Evolutionary conservation across 164 flowering plant species (phyloP).

Genomic region (Nymphaea thermarum): DNA sequence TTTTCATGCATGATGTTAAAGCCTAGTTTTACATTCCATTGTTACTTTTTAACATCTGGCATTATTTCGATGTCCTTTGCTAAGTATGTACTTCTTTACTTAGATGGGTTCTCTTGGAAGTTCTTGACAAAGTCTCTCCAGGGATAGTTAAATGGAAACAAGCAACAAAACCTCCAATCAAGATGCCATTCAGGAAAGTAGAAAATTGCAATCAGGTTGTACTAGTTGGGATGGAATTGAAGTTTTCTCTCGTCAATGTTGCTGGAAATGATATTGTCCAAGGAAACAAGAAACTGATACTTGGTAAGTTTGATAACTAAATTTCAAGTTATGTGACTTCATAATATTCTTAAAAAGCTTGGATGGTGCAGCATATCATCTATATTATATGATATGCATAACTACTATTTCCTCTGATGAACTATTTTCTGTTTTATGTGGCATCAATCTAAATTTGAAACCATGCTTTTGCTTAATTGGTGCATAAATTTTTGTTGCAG

Average conservation of each 20-base stretch:
- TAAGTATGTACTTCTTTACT: slow-evolving; percentile 4
- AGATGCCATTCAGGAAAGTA: slow-evolving; percentile 94
- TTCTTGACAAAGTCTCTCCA: slow-evolving; percentile 77
- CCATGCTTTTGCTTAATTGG: no score
- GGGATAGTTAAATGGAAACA: slow-evolving; percentile 92
- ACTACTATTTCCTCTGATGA: no score
- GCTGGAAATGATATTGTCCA: slow-evolving; percentile 89
- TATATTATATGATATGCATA: no score
- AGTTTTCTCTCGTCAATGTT: slow-evolving; percentile 73
- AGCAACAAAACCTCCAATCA: slow-evolving; percentile 87
- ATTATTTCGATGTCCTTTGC: background rate
- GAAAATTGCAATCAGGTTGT: slow-evolving; percentile 92
- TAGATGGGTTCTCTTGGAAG: slow-evolving; percentile 89
- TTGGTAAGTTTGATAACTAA: slow-evolving; percentile 34
- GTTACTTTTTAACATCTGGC: background rate
- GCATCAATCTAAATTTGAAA: no score
- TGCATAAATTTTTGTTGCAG: background rate
- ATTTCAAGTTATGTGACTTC: no score
- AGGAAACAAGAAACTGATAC: slow-evolving; percentile 89
- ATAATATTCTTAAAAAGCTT: no score
- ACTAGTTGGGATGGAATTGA: slow-evolving; percentile 65
- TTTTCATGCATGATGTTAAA: background rate
- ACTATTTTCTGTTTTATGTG: no score
- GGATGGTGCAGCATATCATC: no score
- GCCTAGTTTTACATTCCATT: background rate